phyloP scores from a whole-genome alignment of 1,284 basidiomycete species.

The Wallemia mellicola region DNA sequence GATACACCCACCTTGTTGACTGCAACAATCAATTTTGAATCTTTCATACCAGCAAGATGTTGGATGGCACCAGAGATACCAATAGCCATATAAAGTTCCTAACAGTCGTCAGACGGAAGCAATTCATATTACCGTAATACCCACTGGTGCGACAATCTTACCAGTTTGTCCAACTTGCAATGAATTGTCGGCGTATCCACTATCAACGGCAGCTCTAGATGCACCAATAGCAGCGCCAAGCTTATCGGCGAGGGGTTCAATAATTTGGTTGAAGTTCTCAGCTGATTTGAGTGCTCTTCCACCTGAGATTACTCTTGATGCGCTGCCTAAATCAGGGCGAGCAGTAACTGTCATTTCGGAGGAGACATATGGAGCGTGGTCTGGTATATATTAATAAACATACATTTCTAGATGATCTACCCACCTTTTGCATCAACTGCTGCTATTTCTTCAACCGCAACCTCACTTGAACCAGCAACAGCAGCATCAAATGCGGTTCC shows the following conservation, averaged over 20 bases:
- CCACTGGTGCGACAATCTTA: constrained; percentile 24
- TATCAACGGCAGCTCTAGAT: constrained; percentile 87
- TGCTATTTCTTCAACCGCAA: constrained; percentile 32
- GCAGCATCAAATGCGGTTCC: constrained; percentile 67
- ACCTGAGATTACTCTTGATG: constrained; percentile 70
- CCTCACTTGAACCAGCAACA: constrained; percentile 20
- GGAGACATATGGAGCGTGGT: constrained; percentile 19
- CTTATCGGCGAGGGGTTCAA: constrained; percentile 77
- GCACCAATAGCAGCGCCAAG: constrained; percentile 90
- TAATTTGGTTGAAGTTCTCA: constrained; percentile 59
- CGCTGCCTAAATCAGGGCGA: constrained; percentile 70
- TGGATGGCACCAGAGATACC: constrained; percentile 97
- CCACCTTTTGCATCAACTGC: constrained; percentile 31
- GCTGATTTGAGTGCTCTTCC: constrained; percentile 85
- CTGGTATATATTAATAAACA: neutral
- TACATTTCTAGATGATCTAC: constrained; percentile 1
- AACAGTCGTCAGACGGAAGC: neutral
- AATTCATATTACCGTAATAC: neutral
- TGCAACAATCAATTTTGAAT: constrained; percentile 91
- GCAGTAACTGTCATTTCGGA: constrained; percentile 71
- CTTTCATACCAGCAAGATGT: constrained; percentile 98
- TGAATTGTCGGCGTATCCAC: constrained; percentile 93
- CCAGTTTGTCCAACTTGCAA: constrained; percentile 97
- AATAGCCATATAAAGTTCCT: constrained; percentile 64
- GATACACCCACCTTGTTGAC: constrained; percentile 52